Evolutionary conservation across 2,329 filamentous ascomycete genomes (phyloP).

Genomic region (Calonectria leucothoes): DNA sequence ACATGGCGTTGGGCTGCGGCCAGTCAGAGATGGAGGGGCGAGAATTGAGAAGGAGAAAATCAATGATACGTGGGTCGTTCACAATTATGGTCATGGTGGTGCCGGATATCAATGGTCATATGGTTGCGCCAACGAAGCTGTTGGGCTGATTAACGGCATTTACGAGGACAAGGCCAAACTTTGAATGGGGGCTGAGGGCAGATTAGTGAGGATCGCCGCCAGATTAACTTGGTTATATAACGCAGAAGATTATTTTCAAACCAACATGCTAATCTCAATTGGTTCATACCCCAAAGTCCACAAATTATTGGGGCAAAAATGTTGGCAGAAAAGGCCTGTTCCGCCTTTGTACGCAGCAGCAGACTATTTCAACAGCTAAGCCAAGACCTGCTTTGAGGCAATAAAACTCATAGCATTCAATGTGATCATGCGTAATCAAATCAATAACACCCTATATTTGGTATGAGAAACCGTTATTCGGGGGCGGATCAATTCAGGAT

Average conservation of each 20-base stretch:
- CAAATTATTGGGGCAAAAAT: not conserved
- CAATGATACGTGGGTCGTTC: constrained; percentile 72
- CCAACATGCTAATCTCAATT: not conserved
- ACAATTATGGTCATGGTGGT: constrained; percentile 82
- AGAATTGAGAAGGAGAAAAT: constrained; percentile 71
- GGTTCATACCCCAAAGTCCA: not conserved
- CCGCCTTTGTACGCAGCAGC: not conserved
- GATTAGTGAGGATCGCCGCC: not conserved
- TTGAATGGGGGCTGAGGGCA: not conserved
- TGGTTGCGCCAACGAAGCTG: constrained; percentile 26
- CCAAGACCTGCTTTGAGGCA: not conserved
- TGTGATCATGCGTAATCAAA: not conserved
- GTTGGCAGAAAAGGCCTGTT: not conserved
- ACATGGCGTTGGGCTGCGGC: constrained; percentile 86
- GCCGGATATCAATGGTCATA: constrained; percentile 73
- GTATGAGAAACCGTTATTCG: not conserved
- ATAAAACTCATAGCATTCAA: not conserved
- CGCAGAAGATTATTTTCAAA: not conserved
- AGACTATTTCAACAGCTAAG: not conserved
- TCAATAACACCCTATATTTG: fast-evolving
- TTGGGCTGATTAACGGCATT: constrained; percentile 19
- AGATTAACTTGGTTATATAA: not conserved
- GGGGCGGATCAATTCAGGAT: not conserved
- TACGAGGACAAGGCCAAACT: not conserved
- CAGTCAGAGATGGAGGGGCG: constrained; percentile 77